phyloP scores from a whole-genome alignment of 768 basidiomycete genomes.

The Termitomyces sp. region DNA sequence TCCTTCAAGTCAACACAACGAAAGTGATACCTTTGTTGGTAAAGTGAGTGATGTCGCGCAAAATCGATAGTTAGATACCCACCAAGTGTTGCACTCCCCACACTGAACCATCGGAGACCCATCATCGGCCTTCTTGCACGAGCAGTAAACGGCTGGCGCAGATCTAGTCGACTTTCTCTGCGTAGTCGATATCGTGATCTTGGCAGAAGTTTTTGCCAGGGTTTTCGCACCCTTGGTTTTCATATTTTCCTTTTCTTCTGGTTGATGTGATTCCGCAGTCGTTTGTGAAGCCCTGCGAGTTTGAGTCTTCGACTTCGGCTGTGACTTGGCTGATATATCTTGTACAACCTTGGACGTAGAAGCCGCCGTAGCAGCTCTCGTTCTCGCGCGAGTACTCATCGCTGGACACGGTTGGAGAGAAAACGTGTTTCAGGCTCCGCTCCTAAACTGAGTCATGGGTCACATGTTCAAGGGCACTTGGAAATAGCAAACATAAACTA shows the following conservation, averaged over 20 bases:
- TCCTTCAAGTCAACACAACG: conserved; percentile 62
- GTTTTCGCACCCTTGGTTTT: conserved; percentile 12
- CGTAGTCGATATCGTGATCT: not conserved
- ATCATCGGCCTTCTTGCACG: conserved; percentile 66
- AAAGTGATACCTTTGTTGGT: conserved; percentile 69
- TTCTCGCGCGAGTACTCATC: conserved; percentile 45
- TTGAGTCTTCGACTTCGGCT: conserved; percentile 12
- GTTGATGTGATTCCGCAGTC: conserved; percentile 11
- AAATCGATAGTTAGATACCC: conserved; percentile 9
- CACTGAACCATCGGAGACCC: conserved; percentile 81
- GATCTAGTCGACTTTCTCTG: conserved; percentile 6
- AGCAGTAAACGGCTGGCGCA: conserved; percentile 39
- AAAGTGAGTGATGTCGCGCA: conserved; percentile 3
- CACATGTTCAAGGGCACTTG: conserved; percentile 3
- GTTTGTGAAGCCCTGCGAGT: conserved; percentile 11
- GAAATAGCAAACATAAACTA: conserved; percentile 2
- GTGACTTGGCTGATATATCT: conserved; percentile 8
- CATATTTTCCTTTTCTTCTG: conserved; percentile 25
- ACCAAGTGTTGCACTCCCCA: conserved; percentile 68
- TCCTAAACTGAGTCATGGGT: conserved; percentile 9
- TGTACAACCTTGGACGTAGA: conserved; percentile 14
- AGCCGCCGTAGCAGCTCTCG: conserved; percentile 27
- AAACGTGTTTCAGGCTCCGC: conserved; percentile 14
- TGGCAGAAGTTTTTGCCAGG: conserved; percentile 9
- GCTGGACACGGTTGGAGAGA: conserved; percentile 1